Evolutionary conservation across 73 alveolate genomes (phyloP).

Genomic region (Paraurostyla sp.): DNA sequence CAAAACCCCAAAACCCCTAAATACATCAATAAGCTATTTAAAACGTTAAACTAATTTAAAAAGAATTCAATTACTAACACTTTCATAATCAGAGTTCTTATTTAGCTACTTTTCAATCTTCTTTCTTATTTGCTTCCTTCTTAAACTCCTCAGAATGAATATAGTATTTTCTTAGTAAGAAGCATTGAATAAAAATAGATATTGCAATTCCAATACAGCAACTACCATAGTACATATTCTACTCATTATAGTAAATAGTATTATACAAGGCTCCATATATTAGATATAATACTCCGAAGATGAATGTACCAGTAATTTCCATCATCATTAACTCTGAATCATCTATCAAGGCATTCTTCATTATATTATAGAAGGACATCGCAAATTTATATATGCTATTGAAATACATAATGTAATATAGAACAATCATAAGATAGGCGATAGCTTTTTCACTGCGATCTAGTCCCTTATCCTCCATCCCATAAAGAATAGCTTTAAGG

Average conservation of each 20-base stretch:
- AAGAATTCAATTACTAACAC: no score
- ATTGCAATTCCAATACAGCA: constrained; percentile 9
- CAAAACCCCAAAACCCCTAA: no score
- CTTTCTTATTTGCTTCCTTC: no score
- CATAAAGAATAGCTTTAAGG: not conserved
- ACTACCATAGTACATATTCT: not conserved
- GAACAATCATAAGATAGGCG: not conserved
- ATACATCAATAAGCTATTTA: no score
- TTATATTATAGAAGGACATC: constrained; percentile 26
- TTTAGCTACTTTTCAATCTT: no score
- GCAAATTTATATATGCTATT: constrained; percentile 26
- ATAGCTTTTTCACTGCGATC: not conserved
- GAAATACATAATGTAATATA: constrained; percentile 14
- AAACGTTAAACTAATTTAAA: no score
- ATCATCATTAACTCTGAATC: constrained; percentile 4
- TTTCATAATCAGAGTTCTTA: no score
- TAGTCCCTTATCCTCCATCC: constrained; percentile 11
- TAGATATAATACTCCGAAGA: not conserved
- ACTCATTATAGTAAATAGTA: not conserved
- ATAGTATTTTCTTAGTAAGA: not conserved
- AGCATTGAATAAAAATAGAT: constrained; percentile 28
- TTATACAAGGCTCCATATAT: constrained; percentile 8
- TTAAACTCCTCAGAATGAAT: no score
- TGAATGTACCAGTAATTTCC: not conserved
- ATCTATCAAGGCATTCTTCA: constrained; percentile 24